Percentiles rank a stretch among this genome's conserved stretches.
phyloP scores from a whole-genome alignment of 2,329 filamentous ascomycete species.

The Teratosphaeria epicoccoides region DNA sequence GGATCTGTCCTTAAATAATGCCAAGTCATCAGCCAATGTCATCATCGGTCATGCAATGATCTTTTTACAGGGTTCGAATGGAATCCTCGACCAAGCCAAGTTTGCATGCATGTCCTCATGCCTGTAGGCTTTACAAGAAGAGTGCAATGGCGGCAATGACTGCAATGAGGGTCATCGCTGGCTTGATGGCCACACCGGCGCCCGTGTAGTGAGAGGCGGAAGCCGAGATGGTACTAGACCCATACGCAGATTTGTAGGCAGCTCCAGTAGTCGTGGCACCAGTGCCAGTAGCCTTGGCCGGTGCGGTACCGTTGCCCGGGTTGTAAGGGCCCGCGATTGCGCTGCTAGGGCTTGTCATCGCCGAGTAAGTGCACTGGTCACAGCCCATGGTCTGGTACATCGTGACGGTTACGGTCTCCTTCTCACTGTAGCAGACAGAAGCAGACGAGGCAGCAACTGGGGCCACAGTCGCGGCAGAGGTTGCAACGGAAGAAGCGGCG shows the following conservation, averaged over 20 bases:
- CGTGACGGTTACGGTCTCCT: slow-evolving; percentile 1
- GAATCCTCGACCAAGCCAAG: background rate
- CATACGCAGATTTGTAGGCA: background rate
- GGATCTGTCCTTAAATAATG: background rate
- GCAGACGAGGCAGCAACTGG: background rate
- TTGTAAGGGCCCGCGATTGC: background rate
- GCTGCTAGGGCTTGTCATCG: slow-evolving; percentile 1
- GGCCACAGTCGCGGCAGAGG: background rate
- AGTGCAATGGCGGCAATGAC: slow-evolving; percentile 4
- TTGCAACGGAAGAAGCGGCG: background rate
- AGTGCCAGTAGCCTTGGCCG: background rate
- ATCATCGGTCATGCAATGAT: background rate
- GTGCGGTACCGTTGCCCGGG: background rate
- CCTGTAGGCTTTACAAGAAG: slow-evolving; percentile 1
- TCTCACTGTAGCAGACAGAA: no score
- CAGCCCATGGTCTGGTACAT: slow-evolving; percentile 4
- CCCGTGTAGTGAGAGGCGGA: background rate
- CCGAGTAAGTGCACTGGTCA: slow-evolving; percentile 6
- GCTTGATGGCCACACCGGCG: slow-evolving; percentile 3
- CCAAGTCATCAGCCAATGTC: background rate
- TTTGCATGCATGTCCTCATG: background rate
- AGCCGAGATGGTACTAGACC: background rate
- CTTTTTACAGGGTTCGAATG: background rate
- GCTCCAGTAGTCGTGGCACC: background rate
- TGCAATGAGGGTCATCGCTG: slow-evolving; percentile 1